A percentile compares a stretch with the other conserved stretches of the same genome.
These are phyloP conservation scores for Calonectria honghensis DNA, from an alignment of 2,329 filamentous ascomycete genomes.

Conservation along the genomic window DNA sequence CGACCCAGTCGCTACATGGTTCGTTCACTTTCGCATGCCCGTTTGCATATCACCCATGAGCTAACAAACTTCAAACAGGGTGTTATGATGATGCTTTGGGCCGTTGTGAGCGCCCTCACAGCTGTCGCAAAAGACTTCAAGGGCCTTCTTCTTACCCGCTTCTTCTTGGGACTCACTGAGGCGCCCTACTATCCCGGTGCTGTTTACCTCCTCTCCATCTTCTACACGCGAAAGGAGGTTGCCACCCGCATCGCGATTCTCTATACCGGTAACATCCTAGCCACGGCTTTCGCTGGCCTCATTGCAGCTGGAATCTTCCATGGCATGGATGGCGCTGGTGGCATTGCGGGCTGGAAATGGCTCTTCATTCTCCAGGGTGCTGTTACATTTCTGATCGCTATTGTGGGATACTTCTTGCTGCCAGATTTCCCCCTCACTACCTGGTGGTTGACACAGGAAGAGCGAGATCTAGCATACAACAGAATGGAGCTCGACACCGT, in stretches of 20 bases:
- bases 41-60: fast-evolving
- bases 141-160: conserved; percentile 67
- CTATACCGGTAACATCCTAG: conserved; percentile 63
- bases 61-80: background rate
- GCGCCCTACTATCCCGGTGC: conserved; percentile 62
- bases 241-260: conserved; percentile 65
- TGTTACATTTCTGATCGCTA: conserved; percentile 53
- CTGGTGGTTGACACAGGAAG: conserved; percentile 63
- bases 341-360: conserved; percentile 57
- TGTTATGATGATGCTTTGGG: conserved; percentile 66
- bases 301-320: conserved; percentile 65
- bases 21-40: conserved; percentile 36
- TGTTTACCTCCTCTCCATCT: conserved; percentile 68
- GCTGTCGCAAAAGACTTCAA: conserved; percentile 68
- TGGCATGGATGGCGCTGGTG: conserved; percentile 48
- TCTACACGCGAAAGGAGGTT: conserved; percentile 72
- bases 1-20: conserved; percentile 64
- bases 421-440: conserved; percentile 65
- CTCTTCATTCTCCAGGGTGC: conserved; percentile 81
- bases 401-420: conserved; percentile 52
- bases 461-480: conserved; percentile 63
- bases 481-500: conserved; percentile 67
- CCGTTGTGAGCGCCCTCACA: conserved; percentile 66
- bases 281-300: conserved; percentile 63
- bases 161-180: conserved; percentile 64